Conservation (phyloP, 2,329 filamentous ascomycete species). For the Epichloe gansuensis region DNA sequence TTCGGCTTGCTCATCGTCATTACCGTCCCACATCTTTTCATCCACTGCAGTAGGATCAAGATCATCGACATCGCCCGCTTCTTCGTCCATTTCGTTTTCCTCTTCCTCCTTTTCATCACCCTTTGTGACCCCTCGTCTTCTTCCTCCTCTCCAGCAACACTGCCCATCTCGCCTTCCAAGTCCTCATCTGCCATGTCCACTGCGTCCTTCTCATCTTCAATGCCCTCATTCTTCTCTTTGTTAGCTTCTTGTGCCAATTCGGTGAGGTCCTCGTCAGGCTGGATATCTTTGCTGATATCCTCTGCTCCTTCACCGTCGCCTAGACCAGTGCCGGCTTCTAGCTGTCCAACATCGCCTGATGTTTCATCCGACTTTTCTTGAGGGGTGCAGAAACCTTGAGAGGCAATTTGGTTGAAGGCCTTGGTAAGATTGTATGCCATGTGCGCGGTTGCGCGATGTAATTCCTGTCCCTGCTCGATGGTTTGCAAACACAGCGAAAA, state of each 20-base stretch:
- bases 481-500: slow-evolving; percentile 45
- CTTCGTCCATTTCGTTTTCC: slow-evolving; percentile 73
- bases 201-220: slow-evolving; percentile 72
- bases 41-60: slow-evolving; percentile 82
- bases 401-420: slow-evolving; percentile 65
- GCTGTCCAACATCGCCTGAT: slow-evolving; percentile 58
- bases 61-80: slow-evolving; percentile 83
- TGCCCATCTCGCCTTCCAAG: slow-evolving; percentile 71
- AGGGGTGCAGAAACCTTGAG: slow-evolving; percentile 84
- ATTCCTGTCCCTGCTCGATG: slow-evolving; percentile 43
- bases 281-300: slow-evolving; percentile 95
- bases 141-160: slow-evolving; percentile 48
- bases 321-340: slow-evolving; percentile 85
- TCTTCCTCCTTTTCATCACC: slow-evolving; percentile 53
- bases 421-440: slow-evolving; percentile 66
- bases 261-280: slow-evolving; percentile 82
- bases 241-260: slow-evolving; percentile 82
- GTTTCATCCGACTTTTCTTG: slow-evolving; percentile 66
- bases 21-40: slow-evolving; percentile 98
- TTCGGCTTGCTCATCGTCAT: slow-evolving; percentile 64
- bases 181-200: slow-evolving; percentile 92
- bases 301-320: slow-evolving; percentile 92
- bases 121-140: slow-evolving; percentile 47
- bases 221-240: slow-evolving; percentile 49
- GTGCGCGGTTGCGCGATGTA: slow-evolving; percentile 61